Base-by-base conservation (phyloP, 495 filamentous ascomycete genomes). In the Hypomontagnella submonticulosa region DNA sequence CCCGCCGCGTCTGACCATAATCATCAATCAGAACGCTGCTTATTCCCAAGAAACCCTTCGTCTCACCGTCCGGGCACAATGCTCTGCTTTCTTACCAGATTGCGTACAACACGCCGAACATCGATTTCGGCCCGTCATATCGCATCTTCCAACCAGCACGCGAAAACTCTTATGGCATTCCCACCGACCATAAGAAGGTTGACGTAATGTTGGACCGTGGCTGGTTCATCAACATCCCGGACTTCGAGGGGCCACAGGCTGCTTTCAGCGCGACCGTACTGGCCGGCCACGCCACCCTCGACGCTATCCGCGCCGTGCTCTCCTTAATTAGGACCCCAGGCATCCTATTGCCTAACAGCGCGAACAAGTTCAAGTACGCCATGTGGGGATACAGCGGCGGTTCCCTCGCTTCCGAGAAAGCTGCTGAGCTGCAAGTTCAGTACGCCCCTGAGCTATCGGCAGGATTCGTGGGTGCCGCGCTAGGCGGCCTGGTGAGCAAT, bases 341-440 rank as follows among this genome's bases (percentile, higher is more conserved):
- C 3, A 54, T 59, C 4, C 52, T 62, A 7, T 40, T 61, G 12
- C 48, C 58, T 7, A 32, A 30, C 8, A 40, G 36, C 33, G 48
- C 48, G 4, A 42, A 59, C 3, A 33, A 70, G 23, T 60, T 75
- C 5, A 65, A 66, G 8, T 49, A 71, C 43, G 79, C 74, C 1
- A 60, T 85, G 64, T 85, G 79, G 81, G 85, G 85, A 4, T 88
- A 87, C 60, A 84, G 81, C 4, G 85, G 85, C n/a, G 85, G 85
- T 32, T 75, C 79, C 1, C 74, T 87, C 44, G 84, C 84, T 0
- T 82, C 77, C 1, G 82, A 77, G 48, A 86, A 80, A 75, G 84
- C 84, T 0, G 77, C 78, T 8, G 81, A 85, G 60, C 54, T 87
- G 47, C 81, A 84, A 41, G 73, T 71, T 10, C 61, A 61, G 4